phyloP scores from a whole-genome alignment of 495 filamentous ascomycete species.

The Massariosphaeria phaeospora region DNA sequence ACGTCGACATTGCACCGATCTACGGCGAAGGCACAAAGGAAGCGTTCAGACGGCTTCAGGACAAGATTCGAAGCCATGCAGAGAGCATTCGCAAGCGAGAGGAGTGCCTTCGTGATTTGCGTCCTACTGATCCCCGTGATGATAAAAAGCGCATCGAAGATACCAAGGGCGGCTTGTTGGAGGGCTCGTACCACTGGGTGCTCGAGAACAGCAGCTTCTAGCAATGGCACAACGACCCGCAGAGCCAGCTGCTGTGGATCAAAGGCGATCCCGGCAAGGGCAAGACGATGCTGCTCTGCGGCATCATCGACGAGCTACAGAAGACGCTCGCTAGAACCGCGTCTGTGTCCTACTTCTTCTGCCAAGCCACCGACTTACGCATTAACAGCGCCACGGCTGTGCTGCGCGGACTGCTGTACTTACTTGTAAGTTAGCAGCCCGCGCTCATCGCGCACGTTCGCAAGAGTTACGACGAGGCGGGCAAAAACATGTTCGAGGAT shows the following conservation, averaged over 20 bases:
- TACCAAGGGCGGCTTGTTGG: background rate
- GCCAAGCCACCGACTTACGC: background rate
- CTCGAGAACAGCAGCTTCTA: background rate
- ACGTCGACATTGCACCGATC: background rate
- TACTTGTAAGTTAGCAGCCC: background rate
- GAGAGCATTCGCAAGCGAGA: background rate
- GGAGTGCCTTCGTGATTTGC: background rate
- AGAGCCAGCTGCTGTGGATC: background rate
- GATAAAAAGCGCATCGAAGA: background rate
- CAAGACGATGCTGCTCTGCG: background rate
- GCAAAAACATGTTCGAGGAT: background rate
- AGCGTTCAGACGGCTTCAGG: background rate
- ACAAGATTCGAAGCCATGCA: background rate
- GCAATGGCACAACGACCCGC: background rate
- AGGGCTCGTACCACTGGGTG: background rate
- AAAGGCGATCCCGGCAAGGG: conserved; percentile 1
- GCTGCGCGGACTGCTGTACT: background rate
- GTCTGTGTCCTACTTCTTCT: background rate
- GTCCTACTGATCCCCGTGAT: background rate
- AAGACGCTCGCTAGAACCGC: background rate
- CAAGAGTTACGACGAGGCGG: background rate
- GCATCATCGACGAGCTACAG: background rate
- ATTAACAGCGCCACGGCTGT: background rate
- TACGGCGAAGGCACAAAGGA: background rate
- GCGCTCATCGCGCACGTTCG: background rate